Percentiles rank a stretch among this genome's conserved stretches.
phyloP scores from a whole-genome alignment of 2,329 filamentous ascomycete species.

The Ceratocystis alfenasii region DNA sequence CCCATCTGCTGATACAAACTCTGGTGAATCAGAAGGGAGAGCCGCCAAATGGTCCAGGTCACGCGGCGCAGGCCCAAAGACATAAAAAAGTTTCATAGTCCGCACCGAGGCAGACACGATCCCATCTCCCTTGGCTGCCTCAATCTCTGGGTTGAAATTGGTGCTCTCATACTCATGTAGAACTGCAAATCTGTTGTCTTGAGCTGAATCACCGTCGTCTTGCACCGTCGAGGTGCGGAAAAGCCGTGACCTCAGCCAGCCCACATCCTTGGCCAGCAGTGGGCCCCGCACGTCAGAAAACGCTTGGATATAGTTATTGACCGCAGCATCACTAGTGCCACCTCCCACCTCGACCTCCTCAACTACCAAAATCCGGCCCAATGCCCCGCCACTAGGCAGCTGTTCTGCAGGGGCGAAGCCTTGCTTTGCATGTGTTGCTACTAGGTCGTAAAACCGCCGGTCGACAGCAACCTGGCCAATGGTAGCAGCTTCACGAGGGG shows the following conservation, averaged over 20 bases:
- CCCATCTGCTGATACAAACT: slow-evolving; percentile 43
- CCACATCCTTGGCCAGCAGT: slow-evolving; percentile 34
- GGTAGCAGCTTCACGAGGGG: slow-evolving; percentile 41
- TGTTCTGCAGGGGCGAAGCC: slow-evolving; percentile 50
- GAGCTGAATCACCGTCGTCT: slow-evolving; percentile 36
- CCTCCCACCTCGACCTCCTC: slow-evolving; percentile 36
- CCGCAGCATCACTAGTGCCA: slow-evolving; percentile 36
- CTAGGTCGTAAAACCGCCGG: slow-evolving; percentile 57
- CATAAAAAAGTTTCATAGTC: slow-evolving; percentile 62
- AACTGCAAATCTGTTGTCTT: slow-evolving; percentile 46
- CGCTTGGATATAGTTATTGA: slow-evolving; percentile 61
- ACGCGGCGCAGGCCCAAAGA: slow-evolving; percentile 62
- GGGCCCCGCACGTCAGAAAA: background rate
- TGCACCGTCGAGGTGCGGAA: slow-evolving; percentile 53
- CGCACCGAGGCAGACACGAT: slow-evolving; percentile 46
- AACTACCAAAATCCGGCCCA: slow-evolving; percentile 49
- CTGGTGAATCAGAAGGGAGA: slow-evolving; percentile 35
- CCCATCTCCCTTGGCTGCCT: slow-evolving; percentile 50
- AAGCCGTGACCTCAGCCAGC: slow-evolving; percentile 63
- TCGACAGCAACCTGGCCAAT: slow-evolving; percentile 52
- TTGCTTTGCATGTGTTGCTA: slow-evolving; percentile 43
- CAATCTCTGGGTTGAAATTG: slow-evolving; percentile 30
- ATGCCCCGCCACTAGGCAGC: slow-evolving; percentile 45
- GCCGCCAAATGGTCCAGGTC: slow-evolving; percentile 49
- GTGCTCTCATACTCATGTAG: slow-evolving; percentile 56